Percentiles rank a stretch among this genome's conserved stretches.
phyloP scores from a whole-genome alignment of 2,329 filamentous ascomycete species.

The Alternaria triticina region DNA sequence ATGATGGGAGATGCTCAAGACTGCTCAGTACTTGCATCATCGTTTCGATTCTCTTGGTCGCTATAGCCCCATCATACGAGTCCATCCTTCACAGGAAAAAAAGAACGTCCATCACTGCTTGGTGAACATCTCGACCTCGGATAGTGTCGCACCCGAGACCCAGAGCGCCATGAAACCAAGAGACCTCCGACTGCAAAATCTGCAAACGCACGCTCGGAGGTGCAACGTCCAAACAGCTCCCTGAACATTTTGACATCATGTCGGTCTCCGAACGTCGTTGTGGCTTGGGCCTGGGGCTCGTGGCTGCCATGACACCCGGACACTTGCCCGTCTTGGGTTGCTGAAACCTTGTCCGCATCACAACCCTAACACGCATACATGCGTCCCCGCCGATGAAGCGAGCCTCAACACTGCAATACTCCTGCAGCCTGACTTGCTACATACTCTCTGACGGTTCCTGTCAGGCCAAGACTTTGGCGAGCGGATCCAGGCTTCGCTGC shows the following conservation, averaged over 20 bases:
- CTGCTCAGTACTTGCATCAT: neutral
- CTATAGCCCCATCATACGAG: neutral
- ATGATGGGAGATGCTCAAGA: neutral
- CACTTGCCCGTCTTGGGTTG: conserved; percentile 9
- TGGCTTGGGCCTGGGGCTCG: conserved; percentile 11
- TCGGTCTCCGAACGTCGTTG: neutral
- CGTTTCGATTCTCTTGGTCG: neutral
- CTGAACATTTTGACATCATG: conserved; percentile 4
- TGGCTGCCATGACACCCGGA: conserved; percentile 5
- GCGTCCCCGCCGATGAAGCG: neutral
- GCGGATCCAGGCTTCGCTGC: conserved; percentile 3
- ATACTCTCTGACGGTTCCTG: conserved; percentile 22
- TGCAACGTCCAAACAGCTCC: neutral
- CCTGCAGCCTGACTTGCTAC: conserved; percentile 26
- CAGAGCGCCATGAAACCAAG: conserved; percentile 4
- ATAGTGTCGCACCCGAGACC: conserved; percentile 2
- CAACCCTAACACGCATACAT: conserved; percentile 15
- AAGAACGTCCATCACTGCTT: neutral
- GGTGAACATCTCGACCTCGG: neutral
- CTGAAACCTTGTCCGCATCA: conserved; percentile 29
- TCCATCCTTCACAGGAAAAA: neutral
- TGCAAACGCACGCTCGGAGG: conserved; percentile 5
- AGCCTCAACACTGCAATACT: conserved; percentile 13
- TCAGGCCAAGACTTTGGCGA: conserved; percentile 26
- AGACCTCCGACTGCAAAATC: neutral